phyloP scores from a whole-genome alignment of 2,329 filamentous ascomycete species.

The Fusarium neocosmosporiellum region DNA sequence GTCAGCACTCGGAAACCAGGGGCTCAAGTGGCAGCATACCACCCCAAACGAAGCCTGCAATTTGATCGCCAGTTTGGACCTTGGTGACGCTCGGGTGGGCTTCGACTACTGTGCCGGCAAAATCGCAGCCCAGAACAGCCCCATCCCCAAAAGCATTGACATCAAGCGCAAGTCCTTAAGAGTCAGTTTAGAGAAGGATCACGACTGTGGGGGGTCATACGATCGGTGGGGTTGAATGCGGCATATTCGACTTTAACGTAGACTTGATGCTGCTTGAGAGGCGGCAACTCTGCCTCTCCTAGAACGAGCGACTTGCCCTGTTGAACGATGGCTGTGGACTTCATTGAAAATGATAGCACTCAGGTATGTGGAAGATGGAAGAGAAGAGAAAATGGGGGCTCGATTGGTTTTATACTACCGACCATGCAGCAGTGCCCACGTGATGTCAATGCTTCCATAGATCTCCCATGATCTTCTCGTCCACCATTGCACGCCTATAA shows the following conservation, averaged over 20 bases:
- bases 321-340: conserved; percentile 20
- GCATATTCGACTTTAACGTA: conserved; percentile 38
- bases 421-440: background rate
- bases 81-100: conserved; percentile 39
- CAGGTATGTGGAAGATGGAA: background rate
- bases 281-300: background rate
- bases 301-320: background rate
- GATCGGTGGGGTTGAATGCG: conserved; percentile 44
- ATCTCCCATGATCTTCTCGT: background rate
- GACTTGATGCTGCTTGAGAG: conserved; percentile 31
- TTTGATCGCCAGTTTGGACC: conserved; percentile 17
- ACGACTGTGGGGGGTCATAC: background rate
- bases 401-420: background rate
- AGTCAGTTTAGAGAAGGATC: background rate
- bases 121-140: conserved; percentile 51
- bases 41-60: conserved; percentile 44
- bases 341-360: background rate
- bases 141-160: conserved; percentile 52
- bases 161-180: conserved; percentile 46
- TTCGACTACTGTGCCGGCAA: conserved; percentile 48
- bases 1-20: background rate
- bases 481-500: background rate
- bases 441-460: background rate
- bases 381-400: background rate
- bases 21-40: conserved; percentile 20